phyloP scores from a whole-genome alignment of 1,284 basidiomycete species.

The Termitomyces sp. region DNA sequence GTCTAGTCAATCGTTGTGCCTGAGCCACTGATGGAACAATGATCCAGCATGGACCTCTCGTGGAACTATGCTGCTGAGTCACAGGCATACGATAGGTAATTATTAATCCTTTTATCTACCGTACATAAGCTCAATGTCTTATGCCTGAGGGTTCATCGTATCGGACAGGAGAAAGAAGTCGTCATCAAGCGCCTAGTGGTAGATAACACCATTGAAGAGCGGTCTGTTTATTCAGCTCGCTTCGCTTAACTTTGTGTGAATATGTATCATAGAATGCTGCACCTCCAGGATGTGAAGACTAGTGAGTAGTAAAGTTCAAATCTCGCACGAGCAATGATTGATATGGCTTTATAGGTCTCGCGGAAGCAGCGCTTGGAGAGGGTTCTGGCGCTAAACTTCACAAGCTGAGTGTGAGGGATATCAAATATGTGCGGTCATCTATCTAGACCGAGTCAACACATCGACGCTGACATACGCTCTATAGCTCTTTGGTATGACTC shows the following conservation, averaged over 20 bases:
- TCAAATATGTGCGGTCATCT: slow-evolving; percentile 36
- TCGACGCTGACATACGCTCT: background rate
- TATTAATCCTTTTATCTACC: background rate
- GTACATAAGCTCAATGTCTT: background rate
- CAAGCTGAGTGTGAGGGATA: slow-evolving; percentile 59
- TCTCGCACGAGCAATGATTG: background rate
- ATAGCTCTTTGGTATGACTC: slow-evolving; percentile 29
- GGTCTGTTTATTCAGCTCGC: slow-evolving; percentile 32
- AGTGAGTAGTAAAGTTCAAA: slow-evolving; percentile 26
- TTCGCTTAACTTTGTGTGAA: background rate
- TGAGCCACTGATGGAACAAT: background rate
- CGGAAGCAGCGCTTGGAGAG: slow-evolving; percentile 65
- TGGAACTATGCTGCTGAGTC: slow-evolving; percentile 68
- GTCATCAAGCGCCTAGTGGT: slow-evolving; percentile 65
- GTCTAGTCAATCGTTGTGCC: background rate
- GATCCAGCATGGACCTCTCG: slow-evolving; percentile 57
- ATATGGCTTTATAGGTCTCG: slow-evolving; percentile 35
- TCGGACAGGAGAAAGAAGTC: slow-evolving; percentile 67
- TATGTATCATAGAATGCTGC: slow-evolving; percentile 44
- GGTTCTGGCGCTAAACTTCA: slow-evolving; percentile 52
- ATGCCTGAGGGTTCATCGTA: slow-evolving; percentile 43
- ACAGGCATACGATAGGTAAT: slow-evolving; percentile 59
- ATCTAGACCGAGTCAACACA: background rate
- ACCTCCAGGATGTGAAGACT: slow-evolving; percentile 60
- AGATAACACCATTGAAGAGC: slow-evolving; percentile 63